Base-by-base conservation (phyloP, 805 yeast species). In the Metschnikowia anglica region DNA sequence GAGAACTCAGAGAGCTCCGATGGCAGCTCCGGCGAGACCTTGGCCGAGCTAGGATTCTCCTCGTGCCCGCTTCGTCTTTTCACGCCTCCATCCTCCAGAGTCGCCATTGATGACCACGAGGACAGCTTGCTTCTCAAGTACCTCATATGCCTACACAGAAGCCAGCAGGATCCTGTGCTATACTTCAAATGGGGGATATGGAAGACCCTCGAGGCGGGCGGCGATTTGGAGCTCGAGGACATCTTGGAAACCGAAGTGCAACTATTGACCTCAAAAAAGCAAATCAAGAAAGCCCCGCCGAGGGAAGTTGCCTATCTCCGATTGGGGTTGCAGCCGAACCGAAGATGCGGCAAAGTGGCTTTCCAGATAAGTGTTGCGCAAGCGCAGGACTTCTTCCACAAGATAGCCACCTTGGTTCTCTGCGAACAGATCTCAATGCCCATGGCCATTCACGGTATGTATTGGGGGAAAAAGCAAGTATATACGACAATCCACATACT, bases 171-270 rank as follows among this genome's bases (percentile, higher is more conserved):
- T 11, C 32, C 24, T 3, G 30, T 26, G 3, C 32, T 46, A 4
- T 46, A 46, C 18, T 46, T 46, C 41, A 38, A 42, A 21, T 46
- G 49, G 49, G 47, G 47, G 16, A 8, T 44, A 8, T 45, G 48
- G 48, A 21, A 9, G 21, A 27, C 16, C 10, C 5, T n/a, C 2
- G 45, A 34, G 2, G 10, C 4, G 11, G 13, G n/a, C 10, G 15
- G 8, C 16, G 16, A 18, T 5, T 37, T 17, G 4, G 24, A 24
- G 13, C 18, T 39, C 18, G 31, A 34, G 16, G 38, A 37, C 30
- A 39, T 34, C 15, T 16, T 35, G 17, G 48, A 41, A 20, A 25
- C 50, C 13, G 34, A 30, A 16, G 39, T 33, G 12, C 44, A 44
- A 18, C 28, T 44, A 9, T 24, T 17, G 16, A 31, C 36, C 2